Percentiles rank a stretch among this genome's conserved stretches.
phyloP scores from a whole-genome alignment of 257 asterid species.

The Solanum paucissectum region DNA sequence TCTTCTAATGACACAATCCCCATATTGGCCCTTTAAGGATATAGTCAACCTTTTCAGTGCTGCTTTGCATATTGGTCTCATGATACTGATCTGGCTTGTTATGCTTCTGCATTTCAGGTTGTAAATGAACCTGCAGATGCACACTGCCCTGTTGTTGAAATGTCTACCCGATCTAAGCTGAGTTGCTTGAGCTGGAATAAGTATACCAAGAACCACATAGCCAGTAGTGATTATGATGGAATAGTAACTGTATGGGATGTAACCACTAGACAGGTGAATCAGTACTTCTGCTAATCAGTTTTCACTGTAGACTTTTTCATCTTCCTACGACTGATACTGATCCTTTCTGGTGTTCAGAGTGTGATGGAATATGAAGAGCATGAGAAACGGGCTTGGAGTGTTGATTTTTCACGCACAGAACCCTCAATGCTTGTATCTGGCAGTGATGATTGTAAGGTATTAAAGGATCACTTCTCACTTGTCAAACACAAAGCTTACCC shows the following conservation, averaged over 20 bases:
- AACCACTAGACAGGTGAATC: slow-evolving; percentile 27
- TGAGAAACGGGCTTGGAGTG: slow-evolving; percentile 48
- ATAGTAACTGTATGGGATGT: slow-evolving; percentile 45
- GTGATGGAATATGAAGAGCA: slow-evolving; percentile 42
- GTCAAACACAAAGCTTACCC: not conserved
- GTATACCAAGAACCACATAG: slow-evolving; percentile 27
- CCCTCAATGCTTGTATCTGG: slow-evolving; percentile 48
- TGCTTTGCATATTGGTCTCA: not conserved
- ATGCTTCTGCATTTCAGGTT: slow-evolving; percentile 17
- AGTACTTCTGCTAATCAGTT: not conserved
- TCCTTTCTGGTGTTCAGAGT: slow-evolving; percentile 17
- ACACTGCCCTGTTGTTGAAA: slow-evolving; percentile 38
- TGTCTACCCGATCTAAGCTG: slow-evolving; percentile 35
- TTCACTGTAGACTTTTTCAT: not conserved
- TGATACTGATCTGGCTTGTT: not conserved
- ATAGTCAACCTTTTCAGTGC: not conserved
- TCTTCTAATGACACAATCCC: not conserved
- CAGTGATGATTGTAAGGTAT: slow-evolving; percentile 45
- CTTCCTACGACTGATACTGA: not conserved
- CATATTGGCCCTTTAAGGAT: not conserved
- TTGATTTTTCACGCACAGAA: slow-evolving; percentile 35
- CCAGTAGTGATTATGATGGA: slow-evolving; percentile 46
- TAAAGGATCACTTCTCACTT: not conserved
- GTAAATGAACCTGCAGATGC: slow-evolving; percentile 35
- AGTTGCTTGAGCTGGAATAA: slow-evolving; percentile 47